These are phyloP conservation scores for Mentha longifolia DNA, from an alignment of 257 asterid genomes.

Conservation along the genomic window DNA sequence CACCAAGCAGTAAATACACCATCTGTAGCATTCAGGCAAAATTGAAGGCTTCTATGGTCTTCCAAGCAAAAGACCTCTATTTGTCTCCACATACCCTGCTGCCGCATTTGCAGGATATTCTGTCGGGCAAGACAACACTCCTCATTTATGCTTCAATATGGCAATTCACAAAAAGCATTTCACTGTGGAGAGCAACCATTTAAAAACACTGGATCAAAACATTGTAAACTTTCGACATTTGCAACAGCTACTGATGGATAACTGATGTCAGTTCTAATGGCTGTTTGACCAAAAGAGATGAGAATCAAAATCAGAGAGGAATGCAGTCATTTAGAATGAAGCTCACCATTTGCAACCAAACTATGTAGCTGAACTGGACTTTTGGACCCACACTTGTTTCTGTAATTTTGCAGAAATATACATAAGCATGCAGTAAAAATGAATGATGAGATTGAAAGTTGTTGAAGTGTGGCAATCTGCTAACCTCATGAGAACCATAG, in stretches of 20 bases:
- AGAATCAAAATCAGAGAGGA: conserved; percentile 27
- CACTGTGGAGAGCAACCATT: conserved; percentile 41
- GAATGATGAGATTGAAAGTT: conserved; percentile 4
- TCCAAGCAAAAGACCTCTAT: conserved; percentile 39
- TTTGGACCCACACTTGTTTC: conserved; percentile 98
- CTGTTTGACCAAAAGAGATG: conserved; percentile 2
- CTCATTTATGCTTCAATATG: conserved; percentile 48
- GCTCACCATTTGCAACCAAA: conserved; percentile 58
- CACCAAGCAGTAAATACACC: conserved; percentile 59
- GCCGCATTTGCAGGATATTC: conserved; percentile 48
- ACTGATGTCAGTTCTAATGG: not conserved
- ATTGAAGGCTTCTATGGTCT: conserved; percentile 45
- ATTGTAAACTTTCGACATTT: not conserved
- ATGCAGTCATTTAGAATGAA: conserved; percentile 26
- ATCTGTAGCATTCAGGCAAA: conserved; percentile 45
- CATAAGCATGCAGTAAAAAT: conserved; percentile 19
- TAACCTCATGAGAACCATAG: conserved; percentile 70
- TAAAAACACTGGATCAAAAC: conserved; percentile 21
- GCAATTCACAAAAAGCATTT: conserved; percentile 46
- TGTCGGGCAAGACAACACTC: conserved; percentile 44
- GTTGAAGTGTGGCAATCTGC: conserved; percentile 32
- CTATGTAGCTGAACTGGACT: conserved; percentile 85
- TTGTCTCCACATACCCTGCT: conserved; percentile 44
- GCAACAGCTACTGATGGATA: not conserved
- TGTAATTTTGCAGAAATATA: conserved; percentile 42